Evolutionary conservation across 192 early-diverging fungal genomes (phyloP).

Genomic region (Backusella psychrophila): DNA sequence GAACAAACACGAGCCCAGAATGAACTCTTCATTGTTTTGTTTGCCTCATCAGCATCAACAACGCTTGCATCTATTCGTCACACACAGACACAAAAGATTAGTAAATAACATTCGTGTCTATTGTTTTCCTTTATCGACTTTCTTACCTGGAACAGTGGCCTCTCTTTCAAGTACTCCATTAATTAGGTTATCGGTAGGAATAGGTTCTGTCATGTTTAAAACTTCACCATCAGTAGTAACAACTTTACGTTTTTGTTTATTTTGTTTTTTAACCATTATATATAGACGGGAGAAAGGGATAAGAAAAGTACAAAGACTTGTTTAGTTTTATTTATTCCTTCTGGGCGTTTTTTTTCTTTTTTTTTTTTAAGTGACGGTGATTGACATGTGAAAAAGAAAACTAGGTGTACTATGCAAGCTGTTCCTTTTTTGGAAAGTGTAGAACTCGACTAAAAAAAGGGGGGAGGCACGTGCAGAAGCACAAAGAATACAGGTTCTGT

Average conservation of each 20-base stretch:
- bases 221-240: neutral
- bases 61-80: slow-evolving; percentile 6
- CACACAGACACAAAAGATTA: neutral
- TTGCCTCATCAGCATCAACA: neutral
- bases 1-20: slow-evolving; percentile 31
- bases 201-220: neutral
- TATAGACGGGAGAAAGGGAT: neutral
- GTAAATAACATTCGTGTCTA: neutral
- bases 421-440: neutral
- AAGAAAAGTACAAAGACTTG: neutral
- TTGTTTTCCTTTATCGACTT: neutral
- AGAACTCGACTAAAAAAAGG: neutral
- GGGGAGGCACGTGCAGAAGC: neutral
- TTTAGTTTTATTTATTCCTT: neutral
- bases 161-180: neutral
- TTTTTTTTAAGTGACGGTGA: slow-evolving; percentile 2
- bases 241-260: neutral
- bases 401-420: neutral
- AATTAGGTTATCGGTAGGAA: neutral
- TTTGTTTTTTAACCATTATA: neutral
- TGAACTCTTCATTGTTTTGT: slow-evolving; percentile 11
- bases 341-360: slow-evolving; percentile 1
- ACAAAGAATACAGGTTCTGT: neutral
- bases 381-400: slow-evolving; percentile 5
- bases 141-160: neutral